Conservation (phyloP, 2,329 filamentous ascomycete species). For the Neonectria magnoliae region DNA sequence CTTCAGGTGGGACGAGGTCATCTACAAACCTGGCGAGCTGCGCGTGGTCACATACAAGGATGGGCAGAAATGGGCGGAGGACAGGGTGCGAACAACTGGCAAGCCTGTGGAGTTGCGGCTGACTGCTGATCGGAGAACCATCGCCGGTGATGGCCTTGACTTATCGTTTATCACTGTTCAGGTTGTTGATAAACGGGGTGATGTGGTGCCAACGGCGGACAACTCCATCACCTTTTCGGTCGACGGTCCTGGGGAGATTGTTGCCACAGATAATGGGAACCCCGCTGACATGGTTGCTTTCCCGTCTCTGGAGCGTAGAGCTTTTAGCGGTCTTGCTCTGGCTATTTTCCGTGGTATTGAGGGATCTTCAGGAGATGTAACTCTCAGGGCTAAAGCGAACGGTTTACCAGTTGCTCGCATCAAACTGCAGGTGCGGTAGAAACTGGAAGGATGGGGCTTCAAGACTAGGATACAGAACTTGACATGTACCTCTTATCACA, state of each 20-base stretch:
- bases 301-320: neutral
- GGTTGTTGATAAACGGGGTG: conserved; percentile 56
- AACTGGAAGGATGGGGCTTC: no score
- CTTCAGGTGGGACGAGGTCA: conserved; percentile 63
- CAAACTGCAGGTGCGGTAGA: no score
- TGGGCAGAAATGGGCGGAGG: conserved; percentile 57
- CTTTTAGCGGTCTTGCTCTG: neutral
- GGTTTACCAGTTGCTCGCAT: no score
- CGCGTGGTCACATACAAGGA: conserved; percentile 59
- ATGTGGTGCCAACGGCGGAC: conserved; percentile 54
- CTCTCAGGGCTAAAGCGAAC: neutral
- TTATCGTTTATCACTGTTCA: conserved; percentile 57
- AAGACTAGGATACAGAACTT: no score
- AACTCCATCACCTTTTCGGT: conserved; percentile 43
- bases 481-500: no score
- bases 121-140: conserved; percentile 51
- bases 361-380: neutral
- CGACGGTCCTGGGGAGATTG: conserved; percentile 54
- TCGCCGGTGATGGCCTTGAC: conserved; percentile 56
- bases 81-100: conserved; percentile 54
- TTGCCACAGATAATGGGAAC: conserved; percentile 63
- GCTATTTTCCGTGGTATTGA: neutral
- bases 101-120: conserved; percentile 50
- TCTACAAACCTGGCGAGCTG: conserved; percentile 59
- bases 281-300: conserved; percentile 57